Evolutionary conservation across 2,329 filamentous ascomycete genomes (phyloP), one percentile per base, ranked within the genome.

Genomic region (Diaporthe batatas): DNA sequence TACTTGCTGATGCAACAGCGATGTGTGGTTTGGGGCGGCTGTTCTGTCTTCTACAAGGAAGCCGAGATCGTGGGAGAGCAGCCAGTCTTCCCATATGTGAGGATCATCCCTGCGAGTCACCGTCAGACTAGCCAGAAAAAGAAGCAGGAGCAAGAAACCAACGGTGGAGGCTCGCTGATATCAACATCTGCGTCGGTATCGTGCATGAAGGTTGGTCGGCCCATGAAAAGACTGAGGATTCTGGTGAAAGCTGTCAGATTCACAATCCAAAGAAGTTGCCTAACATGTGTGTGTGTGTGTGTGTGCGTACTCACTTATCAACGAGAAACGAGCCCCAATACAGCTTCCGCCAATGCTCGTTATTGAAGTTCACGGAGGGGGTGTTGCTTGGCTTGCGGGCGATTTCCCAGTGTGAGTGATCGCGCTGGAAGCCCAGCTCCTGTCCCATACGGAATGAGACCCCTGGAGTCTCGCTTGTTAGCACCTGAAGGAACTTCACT

Each of bases 401-500:
- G 12, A 23, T 8, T 0, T 34, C 53, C 70, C 70, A 74, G 42
- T 55, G 57, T 0, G 64, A 65, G 16, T 71, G 72, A 34, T 74
- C 72, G 14, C 72, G 70, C 29, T 74, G 72, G 18, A 74, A 74
- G 2, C 72, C 72, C 16, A 76, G 64, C 57, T 75, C 72, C 47
- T 77, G 71, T 44, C 72, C 72, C 75, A 77, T 77, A 29, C 75
- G 55, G 25, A 75, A 75, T 3, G 76, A 75, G 36, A 77, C 73
- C 23, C 76, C 76, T 77, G 44, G 21, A n/a, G 39, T 23, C 51
- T 10, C 47, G 1, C 10, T 49, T 10, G 21, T 65, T 42, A 65
- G 8, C 11, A 21, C 0, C 25, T 49, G 18, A 34, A n/a, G 4
- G 5, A 64, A 12, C 11, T 3, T 14, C 18, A 6, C 42, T n/a